Conservation (phyloP, 768 basidiomycete species). For the Lactarius hengduanensis region DNA sequence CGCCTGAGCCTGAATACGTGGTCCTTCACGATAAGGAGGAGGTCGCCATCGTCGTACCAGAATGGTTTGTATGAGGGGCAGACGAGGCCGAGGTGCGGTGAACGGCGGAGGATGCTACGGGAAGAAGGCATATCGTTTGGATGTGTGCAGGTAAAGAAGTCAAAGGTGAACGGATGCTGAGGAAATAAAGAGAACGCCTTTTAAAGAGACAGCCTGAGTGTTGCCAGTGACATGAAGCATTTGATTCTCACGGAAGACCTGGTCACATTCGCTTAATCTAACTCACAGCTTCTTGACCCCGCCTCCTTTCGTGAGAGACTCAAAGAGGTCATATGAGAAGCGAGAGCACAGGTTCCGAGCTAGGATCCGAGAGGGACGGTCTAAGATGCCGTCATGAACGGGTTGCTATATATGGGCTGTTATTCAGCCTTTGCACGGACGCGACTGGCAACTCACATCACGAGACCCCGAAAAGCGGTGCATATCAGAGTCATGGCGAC, state of each 20-base stretch:
- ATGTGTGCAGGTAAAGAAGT: background rate
- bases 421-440: background rate
- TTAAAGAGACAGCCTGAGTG: background rate
- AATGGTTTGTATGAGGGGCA: conserved; percentile 23
- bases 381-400: background rate
- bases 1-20: conserved; percentile 31
- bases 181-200: background rate
- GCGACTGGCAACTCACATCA: conserved; percentile 5
- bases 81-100: conserved; percentile 2
- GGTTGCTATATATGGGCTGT: background rate
- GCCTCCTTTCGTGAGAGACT: background rate
- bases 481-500: background rate
- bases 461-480: background rate
- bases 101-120: background rate
- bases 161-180: background rate
- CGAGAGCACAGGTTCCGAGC: background rate
- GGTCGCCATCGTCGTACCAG: conserved; percentile 41
- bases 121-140: background rate
- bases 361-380: background rate
- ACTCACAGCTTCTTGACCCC: background rate
- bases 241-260: background rate
- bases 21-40: conserved; percentile 35
- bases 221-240: background rate
- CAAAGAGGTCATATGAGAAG: background rate
- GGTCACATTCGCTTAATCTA: background rate